Evolutionary conservation across 805 yeast species (phyloP).

Genomic region (Yamadazyma akitaensis): DNA sequence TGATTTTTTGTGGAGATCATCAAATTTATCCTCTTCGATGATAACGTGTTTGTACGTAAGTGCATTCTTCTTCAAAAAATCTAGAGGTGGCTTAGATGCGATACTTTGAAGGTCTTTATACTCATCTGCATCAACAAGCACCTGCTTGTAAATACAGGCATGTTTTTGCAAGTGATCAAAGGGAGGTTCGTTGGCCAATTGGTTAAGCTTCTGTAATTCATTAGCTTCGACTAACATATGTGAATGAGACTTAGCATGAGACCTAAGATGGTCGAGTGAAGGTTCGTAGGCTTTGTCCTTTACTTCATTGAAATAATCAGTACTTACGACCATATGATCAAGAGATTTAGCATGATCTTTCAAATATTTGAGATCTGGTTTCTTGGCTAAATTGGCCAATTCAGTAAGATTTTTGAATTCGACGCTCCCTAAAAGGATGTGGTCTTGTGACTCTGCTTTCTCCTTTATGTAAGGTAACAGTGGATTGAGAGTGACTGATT

Average conservation of each 20-base stretch:
- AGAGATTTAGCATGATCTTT: slow-evolving; percentile 5
- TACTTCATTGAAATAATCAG: slow-evolving; percentile 10
- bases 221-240: slow-evolving; percentile 15
- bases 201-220: slow-evolving; percentile 12
- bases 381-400: slow-evolving; percentile 7
- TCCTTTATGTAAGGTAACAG: slow-evolving; percentile 17
- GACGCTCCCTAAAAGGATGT: slow-evolving; percentile 25
- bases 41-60: neutral
- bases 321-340: slow-evolving; percentile 7
- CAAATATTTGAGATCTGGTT: slow-evolving; percentile 12
- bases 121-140: slow-evolving; percentile 17
- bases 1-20: neutral
- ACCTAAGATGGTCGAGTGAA: slow-evolving; percentile 23
- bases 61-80: slow-evolving; percentile 11
- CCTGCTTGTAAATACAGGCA: slow-evolving; percentile 12
- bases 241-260: slow-evolving; percentile 13
- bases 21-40: slow-evolving; percentile 2
- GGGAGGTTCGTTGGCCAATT: slow-evolving; percentile 19
- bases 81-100: slow-evolving; percentile 15
- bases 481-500: slow-evolving; percentile 14
- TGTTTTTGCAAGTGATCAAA: slow-evolving; percentile 23
- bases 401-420: slow-evolving; percentile 8
- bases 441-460: slow-evolving; percentile 15
- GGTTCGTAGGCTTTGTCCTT: slow-evolving; percentile 18
- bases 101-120: slow-evolving; percentile 5